Conservation (phyloP, 495 filamentous ascomycete genomes). For the Platismatia glauca region DNA sequence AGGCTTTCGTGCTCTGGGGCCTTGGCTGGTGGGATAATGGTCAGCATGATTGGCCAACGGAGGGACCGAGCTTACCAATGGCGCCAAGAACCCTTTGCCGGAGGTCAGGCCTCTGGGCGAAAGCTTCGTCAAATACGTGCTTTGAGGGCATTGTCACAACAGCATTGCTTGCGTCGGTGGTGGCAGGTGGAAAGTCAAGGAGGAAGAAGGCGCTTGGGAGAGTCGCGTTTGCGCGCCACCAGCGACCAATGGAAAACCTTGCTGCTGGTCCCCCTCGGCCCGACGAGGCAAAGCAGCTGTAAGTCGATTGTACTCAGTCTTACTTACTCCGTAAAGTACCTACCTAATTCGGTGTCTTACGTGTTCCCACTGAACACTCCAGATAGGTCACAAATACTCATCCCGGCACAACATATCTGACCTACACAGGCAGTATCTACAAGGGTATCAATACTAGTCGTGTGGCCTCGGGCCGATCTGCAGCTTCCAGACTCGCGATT, state of each 20-base stretch:
- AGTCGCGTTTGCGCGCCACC: slow-evolving; percentile 13
- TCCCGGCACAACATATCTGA: neutral
- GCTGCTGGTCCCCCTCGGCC: neutral
- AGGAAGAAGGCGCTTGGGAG: neutral
- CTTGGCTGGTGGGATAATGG: slow-evolving; percentile 2
- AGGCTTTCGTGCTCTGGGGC: slow-evolving; percentile 20
- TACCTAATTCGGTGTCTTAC: too few relatives aligned
- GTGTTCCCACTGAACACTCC: too few relatives aligned
- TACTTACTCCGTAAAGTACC: too few relatives aligned
- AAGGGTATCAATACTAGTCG: too few relatives aligned
- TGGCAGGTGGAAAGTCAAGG: neutral
- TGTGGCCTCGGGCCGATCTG: too few relatives aligned
- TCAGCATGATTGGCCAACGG: slow-evolving; percentile 11
- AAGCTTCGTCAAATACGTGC: slow-evolving; percentile 8
- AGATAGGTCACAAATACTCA: neutral
- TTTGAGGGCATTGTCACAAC: neutral
- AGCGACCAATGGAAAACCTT: neutral
- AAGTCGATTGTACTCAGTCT: too few relatives aligned
- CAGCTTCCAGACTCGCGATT: neutral
- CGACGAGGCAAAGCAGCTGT: neutral
- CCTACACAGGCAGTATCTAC: neutral
- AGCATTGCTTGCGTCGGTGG: neutral
- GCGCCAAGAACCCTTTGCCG: slow-evolving; percentile 6
- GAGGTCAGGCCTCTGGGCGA: slow-evolving; percentile 12
- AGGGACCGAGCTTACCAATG: slow-evolving; percentile 4